Base-by-base conservation (phyloP, 192 early-diverging fungal genomes). In the Glomus cerebriforme region DNA sequence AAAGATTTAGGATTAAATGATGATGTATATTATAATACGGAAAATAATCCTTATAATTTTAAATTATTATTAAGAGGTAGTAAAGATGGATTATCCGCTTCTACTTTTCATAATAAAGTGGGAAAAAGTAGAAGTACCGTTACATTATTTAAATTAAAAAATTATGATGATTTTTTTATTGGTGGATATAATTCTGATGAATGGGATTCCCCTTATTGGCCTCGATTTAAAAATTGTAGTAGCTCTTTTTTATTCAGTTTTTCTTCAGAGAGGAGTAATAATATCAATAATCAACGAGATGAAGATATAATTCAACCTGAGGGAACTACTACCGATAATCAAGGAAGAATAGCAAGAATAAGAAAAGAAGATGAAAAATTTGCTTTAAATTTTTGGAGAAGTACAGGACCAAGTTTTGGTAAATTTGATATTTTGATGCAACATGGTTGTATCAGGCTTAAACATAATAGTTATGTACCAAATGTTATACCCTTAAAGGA, bases 1-100 rank as follows among this genome's bases (percentile, higher is more conserved):
- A 73, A 73, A 59, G 72, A 73, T 73, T 31, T 73, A 22, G 15
- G 8, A 32, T 3, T 8, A 19, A 29, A 31, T 59, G 72, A 6
- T 49, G 17, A 34, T 13, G 26, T 15, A n/a, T 35, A 26, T n/a
- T 75, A 75, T 75, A 32, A 31, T 24, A 27, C 22, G 7, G 17
- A 27, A 12, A 19, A 62, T 29, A 75, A 59, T 60, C 73, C 73
- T 24, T 75, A 75, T 37, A 32, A 75, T 37, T 75, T 63, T 39
- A 59, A 37, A 62, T 75, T 75, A 75, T 37, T 75, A 26, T 22
- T 75, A 22, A 75, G 73, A 43, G 59, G 73, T 39, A 75, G 73
- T 75, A 19, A 34, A 26, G 73, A 75, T 75, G 73, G 59, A 9
- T 75, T 75, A 24, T 62, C 58, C 8, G 8, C 73, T 0, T 32